Evolutionary conservation across 805 yeast species (phyloP).

Genomic region (Yamadazyma sp.): DNA sequence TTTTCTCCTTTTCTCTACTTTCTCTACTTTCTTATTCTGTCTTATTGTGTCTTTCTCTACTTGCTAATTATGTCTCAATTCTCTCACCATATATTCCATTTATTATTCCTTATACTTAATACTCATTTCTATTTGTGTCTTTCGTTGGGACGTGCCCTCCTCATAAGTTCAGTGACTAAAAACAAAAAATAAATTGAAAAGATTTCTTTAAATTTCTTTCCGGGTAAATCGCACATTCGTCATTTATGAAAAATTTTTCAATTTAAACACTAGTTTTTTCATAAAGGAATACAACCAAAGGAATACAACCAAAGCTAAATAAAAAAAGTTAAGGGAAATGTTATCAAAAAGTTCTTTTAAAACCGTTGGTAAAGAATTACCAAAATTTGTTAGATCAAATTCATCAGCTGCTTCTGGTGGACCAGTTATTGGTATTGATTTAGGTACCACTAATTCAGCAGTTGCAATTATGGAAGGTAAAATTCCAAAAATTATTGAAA

Average conservation of each 20-base stretch:
- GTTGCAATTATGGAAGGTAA: slow-evolving; percentile 82
- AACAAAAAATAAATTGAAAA: no score
- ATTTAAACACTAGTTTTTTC: not conserved
- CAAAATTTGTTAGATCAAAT: slow-evolving; percentile 34
- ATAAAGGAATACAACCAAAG: not conserved
- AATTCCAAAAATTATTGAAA: slow-evolving; percentile 74
- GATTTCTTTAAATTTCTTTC: slow-evolving; percentile 13
- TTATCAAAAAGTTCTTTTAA: slow-evolving; percentile 41
- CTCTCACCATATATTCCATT: no score
- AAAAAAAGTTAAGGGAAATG: slow-evolving; percentile 19
- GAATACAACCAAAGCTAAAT: not conserved
- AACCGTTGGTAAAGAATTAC: slow-evolving; percentile 11
- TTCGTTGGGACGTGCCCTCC: no score
- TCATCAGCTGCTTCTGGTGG: slow-evolving; percentile 35
- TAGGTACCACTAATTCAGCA: slow-evolving; percentile 89
- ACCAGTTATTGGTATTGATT: slow-evolving; percentile 78
- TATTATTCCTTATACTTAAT: no score
- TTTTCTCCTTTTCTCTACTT: no score
- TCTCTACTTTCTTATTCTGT: no score
- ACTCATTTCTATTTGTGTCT: no score
- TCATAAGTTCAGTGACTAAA: no score
- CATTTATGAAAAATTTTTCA: slow-evolving; percentile 3
- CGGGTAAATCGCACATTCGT: slow-evolving; percentile 11
- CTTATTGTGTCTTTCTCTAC: no score
- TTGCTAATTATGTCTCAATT: no score